Evolutionary conservation across 805 yeast species (phyloP), one percentile per base, ranked within the genome.

Genomic region (Schwanniomyces vanrijiae): DNA sequence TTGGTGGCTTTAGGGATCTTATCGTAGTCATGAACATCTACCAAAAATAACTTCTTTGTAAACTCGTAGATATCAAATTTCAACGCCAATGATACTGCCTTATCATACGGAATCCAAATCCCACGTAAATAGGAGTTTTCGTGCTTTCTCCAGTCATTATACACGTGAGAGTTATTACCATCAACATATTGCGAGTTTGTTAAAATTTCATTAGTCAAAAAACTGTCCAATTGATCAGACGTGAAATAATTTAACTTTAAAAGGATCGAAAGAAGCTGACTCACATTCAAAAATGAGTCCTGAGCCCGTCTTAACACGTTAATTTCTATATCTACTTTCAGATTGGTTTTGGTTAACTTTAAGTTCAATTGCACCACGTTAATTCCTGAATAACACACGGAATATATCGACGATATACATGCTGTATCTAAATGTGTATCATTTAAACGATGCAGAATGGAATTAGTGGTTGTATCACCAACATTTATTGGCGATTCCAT

Each of bases 1-100:
- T 60, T 56, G 29, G 45, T 52, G 21, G 51, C 48, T 47, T 55
- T 59, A 7, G 75, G 75, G 22, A 73, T 60, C 46, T 56, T 58
- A 44, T 71, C 76, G 49, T 56, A 72, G 47, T 71, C 76, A 50
- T 73, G 78, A 33, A 73, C 78, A 49, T 73, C 77, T n/a, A 73
- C 63, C 45, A 73, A 56, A 45, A 72, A 70, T 40, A 73, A 55
- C 46, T 54, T 58, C 55, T 71, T 71, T 22, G 62, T 56, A 39
- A 70, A 48, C 43, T 65, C 68, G 55, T 73, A 73, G 31, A 72
- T 55, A 53, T 71, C 76, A 47, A 72, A 70, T 43, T 65, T 65
- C 21, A 64, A 54, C 10, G 75, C 69, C n/a, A 73, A 48, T 18
- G 55, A 46, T 14, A 73, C 73, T 2, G 77, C 76, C 53, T 65